Conservation (phyloP, 495 filamentous ascomycete species). For the Penicillium goetzii region DNA sequence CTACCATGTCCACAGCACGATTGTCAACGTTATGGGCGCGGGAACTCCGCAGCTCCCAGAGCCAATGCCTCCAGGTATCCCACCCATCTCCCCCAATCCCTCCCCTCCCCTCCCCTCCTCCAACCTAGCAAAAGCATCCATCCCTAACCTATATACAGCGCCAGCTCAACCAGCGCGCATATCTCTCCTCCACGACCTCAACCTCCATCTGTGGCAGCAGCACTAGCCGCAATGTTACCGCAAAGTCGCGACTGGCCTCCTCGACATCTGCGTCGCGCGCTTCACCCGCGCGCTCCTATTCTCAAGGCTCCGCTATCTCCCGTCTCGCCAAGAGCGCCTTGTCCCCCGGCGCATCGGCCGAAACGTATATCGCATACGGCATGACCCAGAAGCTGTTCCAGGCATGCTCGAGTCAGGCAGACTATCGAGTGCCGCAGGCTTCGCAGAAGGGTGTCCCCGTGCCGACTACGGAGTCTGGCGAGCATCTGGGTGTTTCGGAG, state of each 20-base stretch:
- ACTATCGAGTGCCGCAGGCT: constrained; percentile 67
- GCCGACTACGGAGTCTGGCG: constrained; percentile 67
- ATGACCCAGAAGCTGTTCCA: constrained; percentile 79
- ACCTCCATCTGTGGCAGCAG: neutral
- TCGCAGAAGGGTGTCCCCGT: constrained; percentile 58
- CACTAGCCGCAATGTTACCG: constrained; percentile 4
- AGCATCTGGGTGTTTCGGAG: constrained; percentile 74
- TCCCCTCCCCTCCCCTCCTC: neutral
- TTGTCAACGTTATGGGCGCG: constrained; percentile 28
- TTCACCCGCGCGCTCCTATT: constrained; percentile 14
- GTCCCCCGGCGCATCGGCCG: constrained; percentile 49
- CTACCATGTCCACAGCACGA: constrained; percentile 28
- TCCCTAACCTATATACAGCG: constrained; percentile 16
- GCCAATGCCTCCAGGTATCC: constrained; percentile 21
- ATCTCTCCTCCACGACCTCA: constrained; percentile 14
- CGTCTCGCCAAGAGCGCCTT: constrained; percentile 39
- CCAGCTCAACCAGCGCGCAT: constrained; percentile 17
- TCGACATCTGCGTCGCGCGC: neutral
- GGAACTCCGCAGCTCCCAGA: constrained; percentile 19
- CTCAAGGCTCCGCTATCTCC: constrained; percentile 29
- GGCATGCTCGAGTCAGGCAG: constrained; percentile 73
- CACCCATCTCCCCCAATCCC: neutral
- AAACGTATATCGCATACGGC: constrained; percentile 76
- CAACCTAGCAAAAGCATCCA: neutral
- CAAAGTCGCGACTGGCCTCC: neutral